These are phyloP conservation scores for Leccinellum albellum DNA, from an alignment of 768 basidiomycete species.

Conservation along the genomic window DNA sequence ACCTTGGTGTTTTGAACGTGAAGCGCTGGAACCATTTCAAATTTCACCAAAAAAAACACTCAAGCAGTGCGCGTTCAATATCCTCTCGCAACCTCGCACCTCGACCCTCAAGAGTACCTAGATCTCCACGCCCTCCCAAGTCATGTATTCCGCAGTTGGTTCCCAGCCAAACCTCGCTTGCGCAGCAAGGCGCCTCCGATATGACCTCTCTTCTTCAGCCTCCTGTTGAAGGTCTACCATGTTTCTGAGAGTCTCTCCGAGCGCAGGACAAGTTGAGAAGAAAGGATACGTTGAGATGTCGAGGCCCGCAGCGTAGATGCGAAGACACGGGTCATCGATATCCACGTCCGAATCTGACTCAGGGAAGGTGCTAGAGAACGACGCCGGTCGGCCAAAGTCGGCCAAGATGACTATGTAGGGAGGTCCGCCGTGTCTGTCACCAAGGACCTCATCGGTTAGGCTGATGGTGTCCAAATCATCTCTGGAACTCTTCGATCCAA, in stretches of 20 bases:
- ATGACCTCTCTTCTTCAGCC: background rate
- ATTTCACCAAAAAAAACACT: too few species aligned
- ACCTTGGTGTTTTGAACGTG: too few species aligned
- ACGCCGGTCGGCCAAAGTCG: background rate
- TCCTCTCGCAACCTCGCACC: too few species aligned
- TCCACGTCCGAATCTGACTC: background rate
- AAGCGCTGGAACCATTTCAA: too few species aligned
- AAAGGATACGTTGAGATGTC: constrained; percentile 3
- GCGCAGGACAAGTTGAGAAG: background rate
- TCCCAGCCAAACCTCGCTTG: constrained; percentile 2
- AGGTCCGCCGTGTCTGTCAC: background rate
- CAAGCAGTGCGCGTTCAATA: too few species aligned
- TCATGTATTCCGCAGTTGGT: background rate
- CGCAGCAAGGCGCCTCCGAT: background rate
- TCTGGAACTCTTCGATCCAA: background rate
- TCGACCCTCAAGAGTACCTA: background rate
- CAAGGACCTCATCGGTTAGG: background rate
- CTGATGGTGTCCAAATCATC: background rate
- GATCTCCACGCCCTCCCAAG: constrained; percentile 4
- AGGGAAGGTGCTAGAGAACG: background rate
- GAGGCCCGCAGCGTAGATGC: background rate
- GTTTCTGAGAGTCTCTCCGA: background rate
- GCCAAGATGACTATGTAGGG: constrained; percentile 1
- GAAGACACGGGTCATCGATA: background rate
- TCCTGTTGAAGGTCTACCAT: background rate